phyloP scores from a whole-genome alignment of 495 filamentous ascomycete genomes.

The Clohesyomyces aquaticus region DNA sequence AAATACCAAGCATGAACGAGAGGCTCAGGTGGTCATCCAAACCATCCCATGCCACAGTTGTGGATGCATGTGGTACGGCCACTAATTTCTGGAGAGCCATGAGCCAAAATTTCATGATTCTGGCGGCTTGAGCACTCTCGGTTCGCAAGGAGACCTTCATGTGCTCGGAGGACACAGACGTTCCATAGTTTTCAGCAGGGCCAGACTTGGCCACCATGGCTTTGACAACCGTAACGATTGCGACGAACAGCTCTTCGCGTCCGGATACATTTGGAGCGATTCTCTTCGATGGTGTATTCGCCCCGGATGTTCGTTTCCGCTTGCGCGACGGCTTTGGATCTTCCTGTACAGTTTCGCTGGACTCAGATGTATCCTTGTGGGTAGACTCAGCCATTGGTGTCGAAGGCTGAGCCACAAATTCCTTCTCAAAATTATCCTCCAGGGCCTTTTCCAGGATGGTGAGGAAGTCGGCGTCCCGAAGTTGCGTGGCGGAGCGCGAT shows the following conservation, averaged over 20 bases:
- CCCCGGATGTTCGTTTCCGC: constrained; percentile 29
- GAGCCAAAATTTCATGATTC: constrained; percentile 50
- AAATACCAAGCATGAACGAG: constrained; percentile 28
- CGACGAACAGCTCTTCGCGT: constrained; percentile 26
- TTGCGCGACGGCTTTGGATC: constrained; percentile 28
- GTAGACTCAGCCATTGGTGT: neutral
- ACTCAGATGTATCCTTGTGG: constrained; percentile 15
- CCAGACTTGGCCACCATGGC: constrained; percentile 44
- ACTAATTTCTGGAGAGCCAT: constrained; percentile 29
- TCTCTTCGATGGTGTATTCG: constrained; percentile 19
- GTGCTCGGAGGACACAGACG: constrained; percentile 54
- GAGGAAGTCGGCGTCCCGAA: constrained; percentile 29
- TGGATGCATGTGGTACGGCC: neutral
- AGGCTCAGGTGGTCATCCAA: constrained; percentile 15
- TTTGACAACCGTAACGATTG: constrained; percentile 15
- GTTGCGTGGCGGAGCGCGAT: constrained; percentile 31
- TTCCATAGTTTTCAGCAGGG: constrained; percentile 44
- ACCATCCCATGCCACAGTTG: neutral
- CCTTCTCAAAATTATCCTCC: constrained; percentile 33
- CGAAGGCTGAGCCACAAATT: neutral
- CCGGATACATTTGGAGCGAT: neutral
- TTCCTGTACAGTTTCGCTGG: constrained; percentile 33
- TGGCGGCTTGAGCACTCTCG: constrained; percentile 53
- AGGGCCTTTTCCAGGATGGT: constrained; percentile 35
- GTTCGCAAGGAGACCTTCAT: constrained; percentile 57